Base-by-base conservation (phyloP, 2,329 filamentous ascomycete species). In the Chrysosporium keratinophilum region DNA sequence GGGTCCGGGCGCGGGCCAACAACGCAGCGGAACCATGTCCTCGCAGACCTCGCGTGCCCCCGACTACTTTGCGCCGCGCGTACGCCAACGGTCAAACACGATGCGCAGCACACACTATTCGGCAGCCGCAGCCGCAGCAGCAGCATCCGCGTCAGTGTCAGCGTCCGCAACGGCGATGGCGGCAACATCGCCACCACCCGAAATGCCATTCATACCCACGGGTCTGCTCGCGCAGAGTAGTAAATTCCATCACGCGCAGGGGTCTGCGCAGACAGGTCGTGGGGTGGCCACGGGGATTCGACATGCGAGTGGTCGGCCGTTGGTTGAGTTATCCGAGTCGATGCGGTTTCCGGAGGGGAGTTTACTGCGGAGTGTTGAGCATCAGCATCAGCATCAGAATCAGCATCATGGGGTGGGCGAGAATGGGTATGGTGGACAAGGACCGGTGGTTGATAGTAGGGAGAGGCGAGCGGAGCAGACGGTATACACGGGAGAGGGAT, bases 271-370 rank as follows among this genome's bases (percentile, higher is more conserved):
- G 0, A 63, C 57, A 1, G 70, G 71, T 9, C 67, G 69, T 37
- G 71, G 71, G 0, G 62, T 73, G 1, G 69, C 67, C 17, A 72
- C 69, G 2, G 70, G 71, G 4, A 63, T 69, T 48, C 65, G 70
- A 12, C 62, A 68, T 54, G 67, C 66, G 1, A 63, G 64, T 14
- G 54, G 43, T 4, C 67, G 67, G 50, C 73, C 74, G 9, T 63
- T 76, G 63, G 59, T 76, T 11, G 71, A 76, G 57, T 57, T 76
- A 51, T 64, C 64, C 3, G 63, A 66, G 0, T 63, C 65, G 11
- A 74, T 68, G 31, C 67, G 69, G 4, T 76, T 75, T 57, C 67
- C 64, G 2, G 69, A 74, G 56, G 74, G 74, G 2, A 76, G 73
- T 61, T 56, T 76, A 44, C 60, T 75, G 12, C 63, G 67, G n/a